Evolutionary conservation across 139 green algal species (phyloP).

Genomic region (Chlamydomonas urium): DNA sequence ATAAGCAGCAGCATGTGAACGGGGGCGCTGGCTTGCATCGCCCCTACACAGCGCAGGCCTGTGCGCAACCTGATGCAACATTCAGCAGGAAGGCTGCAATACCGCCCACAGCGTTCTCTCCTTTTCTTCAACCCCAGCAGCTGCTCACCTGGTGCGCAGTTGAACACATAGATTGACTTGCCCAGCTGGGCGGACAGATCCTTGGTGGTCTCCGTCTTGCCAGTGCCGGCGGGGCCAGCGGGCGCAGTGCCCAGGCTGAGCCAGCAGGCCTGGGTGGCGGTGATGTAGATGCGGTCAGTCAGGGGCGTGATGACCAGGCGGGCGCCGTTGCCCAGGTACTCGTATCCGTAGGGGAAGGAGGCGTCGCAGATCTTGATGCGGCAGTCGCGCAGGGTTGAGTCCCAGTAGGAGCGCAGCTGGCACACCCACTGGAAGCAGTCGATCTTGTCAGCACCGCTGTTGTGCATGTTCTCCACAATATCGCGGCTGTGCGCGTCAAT

Average conservation of each 20-base stretch:
- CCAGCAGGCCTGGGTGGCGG: constrained; percentile 79
- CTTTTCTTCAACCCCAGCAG: too few relatives aligned
- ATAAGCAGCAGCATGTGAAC: neutral
- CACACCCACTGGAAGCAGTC: constrained; percentile 77
- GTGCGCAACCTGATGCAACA: too few relatives aligned
- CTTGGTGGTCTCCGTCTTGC: constrained; percentile 86
- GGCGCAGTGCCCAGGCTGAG: constrained; percentile 73
- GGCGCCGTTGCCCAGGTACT: constrained; percentile 79
- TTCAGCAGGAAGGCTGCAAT: too few relatives aligned
- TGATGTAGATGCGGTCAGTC: constrained; percentile 85
- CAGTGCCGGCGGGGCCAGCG: constrained; percentile 57
- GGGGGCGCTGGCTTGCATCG: neutral
- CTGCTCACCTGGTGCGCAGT: constrained; percentile 77
- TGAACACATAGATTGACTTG: constrained; percentile 86
- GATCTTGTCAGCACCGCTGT: constrained; percentile 23
- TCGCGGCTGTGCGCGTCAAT: constrained; percentile 80
- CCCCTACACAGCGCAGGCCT: too few relatives aligned
- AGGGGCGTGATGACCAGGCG: constrained; percentile 79
- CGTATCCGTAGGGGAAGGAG: constrained; percentile 77
- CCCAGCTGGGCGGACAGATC: constrained; percentile 79
- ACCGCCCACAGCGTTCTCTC: too few relatives aligned
- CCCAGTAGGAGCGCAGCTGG: constrained; percentile 79
- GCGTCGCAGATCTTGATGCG: constrained; percentile 75
- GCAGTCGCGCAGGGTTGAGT: constrained; percentile 51
- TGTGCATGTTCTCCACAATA: constrained; percentile 42